Base-by-base conservation (phyloP, 2,329 filamentous ascomycete genomes). In the Diaporthe citrichinensis region DNA sequence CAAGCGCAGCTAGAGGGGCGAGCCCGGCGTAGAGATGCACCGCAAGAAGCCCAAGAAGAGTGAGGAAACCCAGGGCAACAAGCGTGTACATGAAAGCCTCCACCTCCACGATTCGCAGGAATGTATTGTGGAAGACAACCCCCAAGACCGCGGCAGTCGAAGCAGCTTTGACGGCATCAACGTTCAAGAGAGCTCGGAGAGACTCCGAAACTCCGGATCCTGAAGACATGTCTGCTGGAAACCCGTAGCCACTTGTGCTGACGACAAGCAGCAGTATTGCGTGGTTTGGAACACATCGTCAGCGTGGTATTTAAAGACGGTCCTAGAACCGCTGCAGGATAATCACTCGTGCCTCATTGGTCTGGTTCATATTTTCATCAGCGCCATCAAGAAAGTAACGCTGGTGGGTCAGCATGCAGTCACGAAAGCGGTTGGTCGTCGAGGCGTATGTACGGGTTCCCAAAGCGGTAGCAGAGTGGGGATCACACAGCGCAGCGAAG, bases 51-150 rank as follows among this genome's bases (percentile, higher is more conserved):
- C 10, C 41, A 4, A 36, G 2, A 62, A 68, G 23, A 73, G 39
- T 28, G 44, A 61, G 25, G 5, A 73, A n/a, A 5, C 62, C 58
- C 5, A 17, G 2, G 71, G 15, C 28, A 31, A 73, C 10, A 20
- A 72, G 39, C 2, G 39, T 58, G 36, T 67, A 73, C 71, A 76
- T 41, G 23, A 68, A 68, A n/a, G 4, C 15, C 36, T 73, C 72
- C 39, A 73, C 72, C 41, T 73, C 72, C 7, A 68, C 58, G 25
- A 46, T 55, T 8, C 74, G 55, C 14, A 73, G 61, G 39, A 59
- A 25, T 28, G 74, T 49, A 34, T 46, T 49, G 36, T 68, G 69
- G 69, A 65, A 72, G 51, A 59, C 69, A 31, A 59, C 17, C 46
- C 59, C 69, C 23, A 76, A 39, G 36, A 34, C 53, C 25, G 57